phyloP scores from a whole-genome alignment of 2,329 filamentous ascomycete species.

The Exophiala oligosperma region DNA sequence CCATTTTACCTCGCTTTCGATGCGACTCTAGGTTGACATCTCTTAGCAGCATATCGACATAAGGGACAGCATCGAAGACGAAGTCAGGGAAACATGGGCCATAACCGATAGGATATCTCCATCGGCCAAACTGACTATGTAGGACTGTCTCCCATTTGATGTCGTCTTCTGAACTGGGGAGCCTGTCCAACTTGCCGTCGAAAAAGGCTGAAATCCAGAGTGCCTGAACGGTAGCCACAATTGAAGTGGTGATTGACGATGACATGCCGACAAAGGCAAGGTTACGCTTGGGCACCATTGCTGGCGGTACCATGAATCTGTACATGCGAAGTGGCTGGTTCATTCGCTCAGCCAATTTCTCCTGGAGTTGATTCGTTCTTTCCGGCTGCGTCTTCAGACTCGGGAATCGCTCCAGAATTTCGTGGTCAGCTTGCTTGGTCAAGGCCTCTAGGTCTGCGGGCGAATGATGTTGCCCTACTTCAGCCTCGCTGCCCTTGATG shows the following conservation, averaged over 20 bases:
- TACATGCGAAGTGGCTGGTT: slow-evolving; percentile 43
- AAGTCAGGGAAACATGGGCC: slow-evolving; percentile 66
- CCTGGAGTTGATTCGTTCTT: neutral
- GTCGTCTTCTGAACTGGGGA: slow-evolving; percentile 24
- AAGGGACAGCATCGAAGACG: slow-evolving; percentile 74
- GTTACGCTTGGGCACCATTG: slow-evolving; percentile 4
- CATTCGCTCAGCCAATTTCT: slow-evolving; percentile 4
- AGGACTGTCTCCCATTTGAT: slow-evolving; percentile 56
- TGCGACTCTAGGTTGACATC: slow-evolving; percentile 62
- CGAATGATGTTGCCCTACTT: slow-evolving; percentile 47
- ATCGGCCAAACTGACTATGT: slow-evolving; percentile 67
- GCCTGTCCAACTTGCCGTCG: slow-evolving; percentile 47
- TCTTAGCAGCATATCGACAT: slow-evolving; percentile 66
- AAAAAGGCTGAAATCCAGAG: slow-evolving; percentile 69
- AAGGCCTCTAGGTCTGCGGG: slow-evolving; percentile 17
- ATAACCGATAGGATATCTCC: slow-evolving; percentile 67
- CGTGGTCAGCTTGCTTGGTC: slow-evolving; percentile 48
- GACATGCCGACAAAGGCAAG: slow-evolving; percentile 48
- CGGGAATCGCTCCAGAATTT: slow-evolving; percentile 44
- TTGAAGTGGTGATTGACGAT: slow-evolving; percentile 47
- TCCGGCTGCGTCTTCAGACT: neutral
- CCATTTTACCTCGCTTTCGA: slow-evolving; percentile 35
- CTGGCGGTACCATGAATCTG: slow-evolving; percentile 46
- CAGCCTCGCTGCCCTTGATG: slow-evolving; percentile 39
- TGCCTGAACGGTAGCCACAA: slow-evolving; percentile 46